Evolutionary conservation across 192 early-diverging fungal species (phyloP).

Genomic region (Backusella australiensis): DNA sequence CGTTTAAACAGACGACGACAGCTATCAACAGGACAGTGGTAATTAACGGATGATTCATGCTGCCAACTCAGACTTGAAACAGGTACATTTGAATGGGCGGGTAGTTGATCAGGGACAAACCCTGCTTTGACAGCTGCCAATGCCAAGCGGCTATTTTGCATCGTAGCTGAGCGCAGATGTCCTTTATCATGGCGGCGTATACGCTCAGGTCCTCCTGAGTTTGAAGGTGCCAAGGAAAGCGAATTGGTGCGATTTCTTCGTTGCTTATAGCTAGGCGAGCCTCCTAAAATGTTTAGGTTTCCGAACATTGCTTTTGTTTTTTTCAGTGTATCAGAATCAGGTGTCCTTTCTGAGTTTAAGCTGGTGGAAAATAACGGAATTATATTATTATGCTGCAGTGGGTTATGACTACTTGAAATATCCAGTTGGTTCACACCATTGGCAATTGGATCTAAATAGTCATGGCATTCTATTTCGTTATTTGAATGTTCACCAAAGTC

Average conservation of each 20-base stretch:
- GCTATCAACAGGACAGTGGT: not conserved
- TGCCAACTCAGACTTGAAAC: not conserved
- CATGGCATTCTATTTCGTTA: not conserved
- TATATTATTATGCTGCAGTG: slow-evolving; percentile 12
- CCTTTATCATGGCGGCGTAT: slow-evolving; percentile 24
- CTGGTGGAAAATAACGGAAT: slow-evolving; percentile 5
- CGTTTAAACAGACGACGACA: slow-evolving; percentile 4
- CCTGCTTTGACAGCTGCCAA: slow-evolving; percentile 25
- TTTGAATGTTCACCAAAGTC: not conserved
- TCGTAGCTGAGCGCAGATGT: slow-evolving; percentile 17
- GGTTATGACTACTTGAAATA: slow-evolving; percentile 6
- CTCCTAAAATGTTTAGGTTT: slow-evolving; percentile 63
- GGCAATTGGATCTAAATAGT: slow-evolving; percentile 11
- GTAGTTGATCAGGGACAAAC: slow-evolving; percentile 6
- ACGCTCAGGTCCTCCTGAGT: slow-evolving; percentile 15
- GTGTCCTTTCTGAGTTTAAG: not conserved
- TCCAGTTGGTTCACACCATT: slow-evolving; percentile 21
- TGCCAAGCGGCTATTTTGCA: slow-evolving; percentile 16
- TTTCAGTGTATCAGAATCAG: slow-evolving; percentile 30
- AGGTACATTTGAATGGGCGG: not conserved
- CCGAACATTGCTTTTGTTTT: slow-evolving; percentile 43
- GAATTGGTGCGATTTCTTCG: slow-evolving; percentile 58
- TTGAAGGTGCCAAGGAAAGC: not conserved
- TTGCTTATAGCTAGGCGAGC: slow-evolving; percentile 72
- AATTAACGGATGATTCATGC: not conserved